Conservation (phyloP, 2,329 filamentous ascomycete genomes). For the Dendrostoma leiphaemia region DNA sequence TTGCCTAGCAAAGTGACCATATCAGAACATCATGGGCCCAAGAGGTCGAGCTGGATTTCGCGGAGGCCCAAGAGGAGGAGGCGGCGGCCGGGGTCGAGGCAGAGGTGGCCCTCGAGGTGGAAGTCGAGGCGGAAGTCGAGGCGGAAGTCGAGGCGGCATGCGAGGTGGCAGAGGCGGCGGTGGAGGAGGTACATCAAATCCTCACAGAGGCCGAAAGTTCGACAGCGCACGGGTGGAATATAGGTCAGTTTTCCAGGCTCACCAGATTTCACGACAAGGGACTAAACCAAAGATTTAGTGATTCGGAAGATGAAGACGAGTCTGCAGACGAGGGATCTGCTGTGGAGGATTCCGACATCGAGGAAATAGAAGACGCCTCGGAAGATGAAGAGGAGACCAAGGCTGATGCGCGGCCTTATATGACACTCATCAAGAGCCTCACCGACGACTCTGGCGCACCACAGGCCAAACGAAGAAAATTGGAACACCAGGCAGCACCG, state of each 20-base stretch:
- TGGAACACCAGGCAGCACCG: slow-evolving; percentile 37
- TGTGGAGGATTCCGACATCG: slow-evolving; percentile 46
- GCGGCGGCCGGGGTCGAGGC: slow-evolving; percentile 23
- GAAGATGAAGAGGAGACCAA: slow-evolving; percentile 36
- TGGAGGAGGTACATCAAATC: slow-evolving; percentile 21
- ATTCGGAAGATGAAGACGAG: slow-evolving; percentile 35
- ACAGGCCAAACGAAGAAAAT: slow-evolving; percentile 56
- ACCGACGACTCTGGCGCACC: slow-evolving; percentile 40
- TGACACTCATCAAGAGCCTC: slow-evolving; percentile 58
- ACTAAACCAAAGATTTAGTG: slow-evolving; percentile 19
- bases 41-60: slow-evolving; percentile 23
- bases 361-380: slow-evolving; percentile 43
- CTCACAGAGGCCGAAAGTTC: slow-evolving; percentile 38
- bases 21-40: slow-evolving; percentile 18
- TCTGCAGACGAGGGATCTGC: slow-evolving; percentile 39
- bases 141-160: slow-evolving; percentile 26
- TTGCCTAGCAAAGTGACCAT: background rate
- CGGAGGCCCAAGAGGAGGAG: slow-evolving; percentile 30
- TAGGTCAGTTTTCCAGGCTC: slow-evolving; percentile 21
- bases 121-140: slow-evolving; percentile 26
- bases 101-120: slow-evolving; percentile 17
- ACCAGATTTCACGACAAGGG: slow-evolving; percentile 18
- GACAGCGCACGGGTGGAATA: slow-evolving; percentile 39
- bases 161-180: slow-evolving; percentile 25
- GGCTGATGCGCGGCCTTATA: slow-evolving; percentile 48